Base-by-base conservation (phyloP, 1,284 basidiomycete species). In the Moniliella sp. region DNA sequence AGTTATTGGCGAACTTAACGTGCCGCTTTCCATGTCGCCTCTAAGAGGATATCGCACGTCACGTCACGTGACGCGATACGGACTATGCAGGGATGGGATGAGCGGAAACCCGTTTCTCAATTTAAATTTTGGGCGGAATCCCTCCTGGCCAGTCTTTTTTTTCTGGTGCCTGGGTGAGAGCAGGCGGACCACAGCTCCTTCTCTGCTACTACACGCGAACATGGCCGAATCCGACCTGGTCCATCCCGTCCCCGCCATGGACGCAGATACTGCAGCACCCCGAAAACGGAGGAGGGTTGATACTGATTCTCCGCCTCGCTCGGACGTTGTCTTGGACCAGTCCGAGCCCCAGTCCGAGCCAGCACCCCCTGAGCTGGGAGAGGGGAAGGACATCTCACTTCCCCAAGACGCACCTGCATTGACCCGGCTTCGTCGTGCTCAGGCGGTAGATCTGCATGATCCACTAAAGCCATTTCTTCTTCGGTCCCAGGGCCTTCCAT, bases 241-340 rank as follows among this genome's bases (percentile, higher is more conserved):
- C 14, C 7, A 10, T 5, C 15, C 4, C 8, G 13, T 15, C 14
- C 9, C 7, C 14, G 10, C 5, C 17, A 10, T 13, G 21, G 3
- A 30, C 13, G 1, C 5, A 16, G 11, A n/a, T 17, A 11, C 15
- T 30, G 15, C 28, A 18, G n/a, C 16, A 21, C 12, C 25, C 25
- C 18, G 18, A 18, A 14, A 21, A 18, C 3, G 18, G 18, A 5
- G n/a, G 29, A 34, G 45, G 18, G 36, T 39, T 7, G 51, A 53
- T 13, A 54, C 53, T 19, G 33, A 57, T 3, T 50, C 55, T 0
- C 31, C 43, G 25, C 51, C 46, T 17, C 32, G 57, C 13, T 35
- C 39, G 1, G 42, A 40, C 8, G 39, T 51, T 8, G 43, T 40
- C 3, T 33, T 53, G 5, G 42, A 56, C 1, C 34, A 50, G 15